Evolutionary conservation across 352 stramenopile genomes (phyloP).

Genomic region (Phytophthora europaea): DNA sequence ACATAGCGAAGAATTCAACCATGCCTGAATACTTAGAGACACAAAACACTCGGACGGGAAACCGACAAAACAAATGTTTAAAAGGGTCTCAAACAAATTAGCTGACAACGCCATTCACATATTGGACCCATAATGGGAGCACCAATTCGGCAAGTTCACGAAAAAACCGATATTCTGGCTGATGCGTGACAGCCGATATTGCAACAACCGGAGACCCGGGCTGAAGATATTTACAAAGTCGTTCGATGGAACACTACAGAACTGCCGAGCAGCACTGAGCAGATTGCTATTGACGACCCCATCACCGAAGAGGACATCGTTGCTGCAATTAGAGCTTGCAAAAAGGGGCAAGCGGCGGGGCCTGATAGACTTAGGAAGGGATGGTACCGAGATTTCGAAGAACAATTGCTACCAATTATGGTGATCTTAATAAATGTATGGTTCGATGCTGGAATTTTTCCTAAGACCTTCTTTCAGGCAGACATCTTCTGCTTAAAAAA

Average conservation of each 20-base stretch:
- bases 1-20: background rate
- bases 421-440: background rate
- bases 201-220: background rate
- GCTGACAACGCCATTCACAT: background rate
- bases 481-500: constrained; percentile 19
- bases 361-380: constrained; percentile 1
- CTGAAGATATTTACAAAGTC: background rate
- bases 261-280: background rate
- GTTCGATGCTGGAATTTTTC: background rate
- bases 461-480: background rate
- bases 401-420: background rate
- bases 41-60: background rate
- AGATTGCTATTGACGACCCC: background rate
- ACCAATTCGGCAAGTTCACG: background rate
- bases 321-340: background rate
- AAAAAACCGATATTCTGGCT: background rate
- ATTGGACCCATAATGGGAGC: background rate
- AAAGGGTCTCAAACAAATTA: background rate
- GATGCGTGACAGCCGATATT: background rate
- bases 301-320: background rate
- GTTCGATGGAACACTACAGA: background rate
- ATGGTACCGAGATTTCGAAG: background rate
- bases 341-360: background rate
- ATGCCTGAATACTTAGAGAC: background rate
- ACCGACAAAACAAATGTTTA: background rate